Conservation (phyloP, 257 asterid species). For the Solanum sparsipilum region DNA sequence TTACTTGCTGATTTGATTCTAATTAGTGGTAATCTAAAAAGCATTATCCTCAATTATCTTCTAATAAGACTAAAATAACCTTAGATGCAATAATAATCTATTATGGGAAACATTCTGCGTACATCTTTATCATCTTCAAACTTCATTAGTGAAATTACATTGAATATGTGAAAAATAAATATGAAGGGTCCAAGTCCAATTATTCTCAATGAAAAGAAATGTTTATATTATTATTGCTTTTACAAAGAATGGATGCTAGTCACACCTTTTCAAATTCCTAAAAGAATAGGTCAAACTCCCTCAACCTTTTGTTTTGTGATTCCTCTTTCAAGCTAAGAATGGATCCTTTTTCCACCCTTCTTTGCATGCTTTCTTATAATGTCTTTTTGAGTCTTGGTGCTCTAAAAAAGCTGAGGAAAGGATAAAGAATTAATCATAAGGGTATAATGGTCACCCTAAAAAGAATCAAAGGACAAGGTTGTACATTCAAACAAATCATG, state of each 20-base stretch:
- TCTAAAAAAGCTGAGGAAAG: background rate
- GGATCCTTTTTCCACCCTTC: constrained; percentile 3
- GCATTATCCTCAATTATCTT: background rate
- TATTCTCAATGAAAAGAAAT: constrained; percentile 11
- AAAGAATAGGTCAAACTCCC: constrained; percentile 13
- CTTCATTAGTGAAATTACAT: background rate
- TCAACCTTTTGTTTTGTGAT: constrained; percentile 2
- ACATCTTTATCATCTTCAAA: background rate
- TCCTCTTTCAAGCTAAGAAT: constrained; percentile 4
- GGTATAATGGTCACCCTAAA: background rate
- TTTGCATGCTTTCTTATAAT: constrained; percentile 7
- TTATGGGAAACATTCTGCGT: no score
- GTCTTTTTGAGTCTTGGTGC: constrained; percentile 8
- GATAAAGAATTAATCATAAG: background rate
- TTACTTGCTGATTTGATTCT: background rate
- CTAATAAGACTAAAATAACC: background rate
- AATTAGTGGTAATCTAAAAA: background rate
- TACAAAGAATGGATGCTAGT: constrained; percentile 21
- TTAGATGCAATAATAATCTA: background rate
- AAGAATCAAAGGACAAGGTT: constrained; percentile 2
- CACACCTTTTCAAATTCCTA: constrained; percentile 11
- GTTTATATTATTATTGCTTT: constrained; percentile 10
- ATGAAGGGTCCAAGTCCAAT: constrained; percentile 2
- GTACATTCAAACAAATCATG: constrained; percentile 11
- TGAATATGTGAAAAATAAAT: background rate